These are phyloP conservation scores for Monosporascus sp. DNA, from an alignment of 2,329 filamentous ascomycete genomes.

Conservation along the genomic window DNA sequence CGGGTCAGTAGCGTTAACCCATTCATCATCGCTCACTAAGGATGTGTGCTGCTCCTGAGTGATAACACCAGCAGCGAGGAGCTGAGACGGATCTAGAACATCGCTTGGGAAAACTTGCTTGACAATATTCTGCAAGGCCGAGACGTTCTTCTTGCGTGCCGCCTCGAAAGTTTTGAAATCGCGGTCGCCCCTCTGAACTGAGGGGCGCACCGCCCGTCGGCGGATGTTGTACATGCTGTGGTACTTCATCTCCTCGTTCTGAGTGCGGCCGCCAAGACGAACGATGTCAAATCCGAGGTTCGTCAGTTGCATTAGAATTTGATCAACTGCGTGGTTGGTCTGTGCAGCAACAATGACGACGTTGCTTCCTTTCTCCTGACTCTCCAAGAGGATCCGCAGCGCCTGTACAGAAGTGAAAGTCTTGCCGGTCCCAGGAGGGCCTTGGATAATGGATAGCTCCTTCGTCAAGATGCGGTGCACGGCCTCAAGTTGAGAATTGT, in stretches of 20 bases:
- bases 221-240: slow-evolving; percentile 63
- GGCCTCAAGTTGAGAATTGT: slow-evolving; percentile 65
- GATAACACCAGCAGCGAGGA: slow-evolving; percentile 54
- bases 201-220: slow-evolving; percentile 12
- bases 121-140: slow-evolving; percentile 36
- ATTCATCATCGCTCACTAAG: slow-evolving; percentile 42
- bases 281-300: slow-evolving; percentile 49
- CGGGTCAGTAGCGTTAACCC: slow-evolving; percentile 14
- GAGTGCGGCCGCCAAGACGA: slow-evolving; percentile 61
- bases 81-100: slow-evolving; percentile 47
- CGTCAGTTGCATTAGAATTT: slow-evolving; percentile 63
- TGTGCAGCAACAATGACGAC: slow-evolving; percentile 79
- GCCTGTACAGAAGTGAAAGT: slow-evolving; percentile 75
- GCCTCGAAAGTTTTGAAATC: slow-evolving; percentile 22
- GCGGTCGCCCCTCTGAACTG: slow-evolving; percentile 9
- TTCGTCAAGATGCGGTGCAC: slow-evolving; percentile 66
- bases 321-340: slow-evolving; percentile 87
- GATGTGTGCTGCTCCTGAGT: slow-evolving; percentile 58
- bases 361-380: slow-evolving; percentile 48
- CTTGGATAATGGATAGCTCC: slow-evolving; percentile 72
- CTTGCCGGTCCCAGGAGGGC: slow-evolving; percentile 71
- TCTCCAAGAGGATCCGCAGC: slow-evolving; percentile 59
- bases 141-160: slow-evolving; percentile 21
- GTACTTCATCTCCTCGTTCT: slow-evolving; percentile 58
- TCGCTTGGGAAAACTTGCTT: slow-evolving; percentile 32